These are phyloP conservation scores for Alternaria hordeiaustralica DNA, from an alignment of 2,329 filamentous ascomycete species.

Conservation along the genomic window DNA sequence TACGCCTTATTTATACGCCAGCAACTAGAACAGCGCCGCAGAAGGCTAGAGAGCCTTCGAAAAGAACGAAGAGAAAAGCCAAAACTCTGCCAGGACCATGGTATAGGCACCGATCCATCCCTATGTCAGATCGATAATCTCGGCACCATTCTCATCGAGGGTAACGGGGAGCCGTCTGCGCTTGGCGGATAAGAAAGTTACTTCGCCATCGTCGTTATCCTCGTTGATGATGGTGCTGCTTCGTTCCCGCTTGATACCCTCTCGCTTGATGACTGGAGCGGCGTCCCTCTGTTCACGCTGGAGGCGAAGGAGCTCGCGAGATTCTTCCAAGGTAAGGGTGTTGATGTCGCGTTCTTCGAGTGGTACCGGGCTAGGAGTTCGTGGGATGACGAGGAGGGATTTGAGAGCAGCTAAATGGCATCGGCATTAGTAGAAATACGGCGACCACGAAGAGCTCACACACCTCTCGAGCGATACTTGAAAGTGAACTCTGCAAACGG, in stretches of 20 bases:
- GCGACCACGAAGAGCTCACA: neutral
- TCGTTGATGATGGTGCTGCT: neutral
- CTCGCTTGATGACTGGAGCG: constrained; percentile 6
- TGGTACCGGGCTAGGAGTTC: constrained; percentile 31
- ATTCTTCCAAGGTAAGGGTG: constrained; percentile 18
- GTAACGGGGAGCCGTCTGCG: neutral
- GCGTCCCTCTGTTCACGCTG: constrained; percentile 12
- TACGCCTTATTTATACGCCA: neutral
- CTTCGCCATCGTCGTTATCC: constrained; percentile 8
- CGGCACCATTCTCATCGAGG: constrained; percentile 18
- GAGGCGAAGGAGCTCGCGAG: constrained; percentile 23
- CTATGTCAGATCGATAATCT: constrained; percentile 29
- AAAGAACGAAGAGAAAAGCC: no score
- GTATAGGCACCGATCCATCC: neutral
- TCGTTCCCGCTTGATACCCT: constrained; percentile 18
- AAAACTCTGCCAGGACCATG: neutral
- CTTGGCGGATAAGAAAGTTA: constrained; percentile 19
- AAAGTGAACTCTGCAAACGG: constrained; percentile 27
- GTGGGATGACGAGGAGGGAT: constrained; percentile 40
- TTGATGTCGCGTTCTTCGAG: constrained; percentile 23
- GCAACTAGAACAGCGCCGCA: neutral
- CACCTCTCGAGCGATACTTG: constrained; percentile 30
- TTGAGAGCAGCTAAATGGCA: constrained; percentile 31
- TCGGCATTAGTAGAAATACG: neutral
- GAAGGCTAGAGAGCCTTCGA: neutral